A percentile compares a stretch with the other conserved stretches of the same genome.
phyloP scores from a whole-genome alignment of 78 protist species.

The Chrysochromulina parva region DNA sequence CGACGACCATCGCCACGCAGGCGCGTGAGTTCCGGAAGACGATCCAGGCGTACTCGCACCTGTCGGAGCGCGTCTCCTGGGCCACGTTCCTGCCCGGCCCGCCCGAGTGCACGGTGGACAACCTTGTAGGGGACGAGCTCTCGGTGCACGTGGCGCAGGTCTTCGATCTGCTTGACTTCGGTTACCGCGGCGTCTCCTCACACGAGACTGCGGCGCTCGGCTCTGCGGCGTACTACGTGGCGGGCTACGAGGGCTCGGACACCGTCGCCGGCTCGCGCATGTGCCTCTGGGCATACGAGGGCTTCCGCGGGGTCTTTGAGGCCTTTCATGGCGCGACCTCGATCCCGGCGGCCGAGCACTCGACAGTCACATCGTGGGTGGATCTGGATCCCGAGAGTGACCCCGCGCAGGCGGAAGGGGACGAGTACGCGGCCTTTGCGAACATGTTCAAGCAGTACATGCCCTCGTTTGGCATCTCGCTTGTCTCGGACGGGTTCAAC shows the following conservation, averaged over 20 bases:
- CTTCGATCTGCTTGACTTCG: slow-evolving; percentile 58
- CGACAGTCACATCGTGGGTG: slow-evolving; percentile 53
- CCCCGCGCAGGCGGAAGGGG: not conserved
- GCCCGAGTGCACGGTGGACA: not conserved
- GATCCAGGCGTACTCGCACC: not conserved
- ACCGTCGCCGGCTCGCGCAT: not conserved
- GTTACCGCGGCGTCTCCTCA: slow-evolving; percentile 44
- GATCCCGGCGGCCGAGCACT: slow-evolving; percentile 62
- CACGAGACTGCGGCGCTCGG: slow-evolving; percentile 48
- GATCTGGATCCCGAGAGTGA: not conserved
- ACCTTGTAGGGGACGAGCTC: not conserved
- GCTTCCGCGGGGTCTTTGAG: not conserved
- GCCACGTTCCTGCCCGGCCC: too few relatives aligned
- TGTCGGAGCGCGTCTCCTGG: too few relatives aligned
- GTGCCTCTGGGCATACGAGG: not conserved
- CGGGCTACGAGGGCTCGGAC: not conserved
- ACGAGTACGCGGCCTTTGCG: slow-evolving; percentile 24
- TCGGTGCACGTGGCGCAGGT: not conserved
- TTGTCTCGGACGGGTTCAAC: slow-evolving; percentile 54
- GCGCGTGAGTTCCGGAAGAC: slow-evolving; percentile 44
- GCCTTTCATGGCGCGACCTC: not conserved
- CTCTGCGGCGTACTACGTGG: slow-evolving; percentile 13
- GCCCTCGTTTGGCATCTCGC: slow-evolving; percentile 1
- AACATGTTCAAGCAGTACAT: slow-evolving; percentile 40
- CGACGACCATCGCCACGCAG: slow-evolving; percentile 55